Conservation (phyloP, 306 rosid genomes). For the apple (Malus domestica) region ASM211411v1 NC_041798.1:9338001-9338500, state of each 20-base stretch:
- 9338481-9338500: neutral
- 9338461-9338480: neutral
- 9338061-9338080: neutral
- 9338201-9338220: neutral
- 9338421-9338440: neutral
- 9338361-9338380: neutral
- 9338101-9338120: neutral
- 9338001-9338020: neutral
- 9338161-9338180: neutral
- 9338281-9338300: constrained; percentile 94
- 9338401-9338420: neutral
- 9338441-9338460: neutral
- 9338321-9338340: constrained; percentile 34
- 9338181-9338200: neutral
- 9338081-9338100: neutral
- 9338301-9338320: constrained; percentile 81
- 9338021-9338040: neutral
- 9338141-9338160: neutral
- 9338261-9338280: constrained; percentile 77
- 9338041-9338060: neutral
- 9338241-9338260: neutral
- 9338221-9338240: constrained; percentile 13
- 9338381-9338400: neutral
- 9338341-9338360: neutral
- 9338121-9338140: neutral